Evolutionary conservation across 257 asterid genomes (phyloP), one percentile per base, ranked within the genome.

Genomic region (Penstemon newberryi): DNA sequence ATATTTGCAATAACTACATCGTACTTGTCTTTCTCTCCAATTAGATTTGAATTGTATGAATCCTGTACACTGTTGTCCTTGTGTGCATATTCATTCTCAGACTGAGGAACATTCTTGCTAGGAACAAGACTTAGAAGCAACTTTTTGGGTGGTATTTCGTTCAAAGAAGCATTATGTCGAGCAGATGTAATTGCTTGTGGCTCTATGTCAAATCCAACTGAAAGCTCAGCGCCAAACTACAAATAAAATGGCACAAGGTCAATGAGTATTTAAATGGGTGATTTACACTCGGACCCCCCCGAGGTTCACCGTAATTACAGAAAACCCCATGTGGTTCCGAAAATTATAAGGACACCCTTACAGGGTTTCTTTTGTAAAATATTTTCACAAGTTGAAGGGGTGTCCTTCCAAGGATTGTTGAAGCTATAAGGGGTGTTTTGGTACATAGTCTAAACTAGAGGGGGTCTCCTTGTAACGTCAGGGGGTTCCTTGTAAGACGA

Each of bases 161-260:
- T 93, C 70, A 93, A 70, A 72, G 82, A 60, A 57, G 92, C 96
- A 77, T 90, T 93, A 54, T 84, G 76, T 46, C 76, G 78, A 55
- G 96, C 95, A 19, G 99, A 80, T 60, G 91, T 78, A 54, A 93
- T 85, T 67, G 97, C 96, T 67, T 81, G 96, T 46, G 85, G 88
- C 79, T 93, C 97, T 80, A 85, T 80, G 82, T 93, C 96, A 71
- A 93, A 76, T 65, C 97, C 95, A 60, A 85, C 95, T 41, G 97
- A 78, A 74, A 73, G 72, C 13, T 77, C 85, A 46, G 97, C 99
- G 46, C 99, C 97, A 57, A 93, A 80, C 97, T 87, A 81, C 74
- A 81, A 10, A 50, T 45, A 67, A 41, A 56, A 25, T 8, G 37
- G 39, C 46, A 18, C 19, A 4, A 44, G 15, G 52, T 56, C 62